Evolutionary conservation across 306 rosid genomes (phyloP), one percentile per base, ranked within the genome.

Genomic region (Cucumis melo): DNA sequence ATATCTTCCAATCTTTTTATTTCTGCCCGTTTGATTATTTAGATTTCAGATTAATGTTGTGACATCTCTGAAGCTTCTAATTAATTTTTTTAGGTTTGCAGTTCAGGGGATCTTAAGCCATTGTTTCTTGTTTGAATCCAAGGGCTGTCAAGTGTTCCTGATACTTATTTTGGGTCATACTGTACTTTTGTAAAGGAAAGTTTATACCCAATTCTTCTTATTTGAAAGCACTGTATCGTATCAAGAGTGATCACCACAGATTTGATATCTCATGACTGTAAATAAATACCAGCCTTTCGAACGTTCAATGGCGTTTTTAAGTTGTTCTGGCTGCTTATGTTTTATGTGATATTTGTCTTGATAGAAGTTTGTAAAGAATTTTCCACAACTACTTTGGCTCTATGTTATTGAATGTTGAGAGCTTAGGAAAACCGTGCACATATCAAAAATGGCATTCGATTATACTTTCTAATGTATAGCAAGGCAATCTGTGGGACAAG

Each of bases 361-460:
- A 38, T 16, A n/a, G 32, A 5, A 66, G 53, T 66, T 36, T 36
- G 72, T 64, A 12, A 7, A 17, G 8, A 9, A 38, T 21, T 44
- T 67, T 67, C 79, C 86, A 80, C 83, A 57, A 39, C 82, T 73
- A 81, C 82, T 15, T 56, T 78, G 90, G 87, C 87, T 61, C 62
- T 67, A 57, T 82, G 55, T 2, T 41, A 54, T 50, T 61, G 10
- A 32, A 60, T 79, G n/a, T 78, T 48, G 15, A 75, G 80, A 24
- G 89, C 80, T 84, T 79, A 58, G 67, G 71, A 19, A 76, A 11
- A 67, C 32, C 38, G 88, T 87, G 92, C 96, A 78, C 24, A 75
- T 48, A 84, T 23, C 3, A 59, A 65, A 81, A 10, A 41, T 41
- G 95, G 91, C 83, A 38, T 73, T 78, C 84, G 87, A 91, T 53